These are phyloP conservation scores for Strigomonas culicis DNA, from an alignment of 208 protist genomes.

Conservation along the genomic window DNA sequence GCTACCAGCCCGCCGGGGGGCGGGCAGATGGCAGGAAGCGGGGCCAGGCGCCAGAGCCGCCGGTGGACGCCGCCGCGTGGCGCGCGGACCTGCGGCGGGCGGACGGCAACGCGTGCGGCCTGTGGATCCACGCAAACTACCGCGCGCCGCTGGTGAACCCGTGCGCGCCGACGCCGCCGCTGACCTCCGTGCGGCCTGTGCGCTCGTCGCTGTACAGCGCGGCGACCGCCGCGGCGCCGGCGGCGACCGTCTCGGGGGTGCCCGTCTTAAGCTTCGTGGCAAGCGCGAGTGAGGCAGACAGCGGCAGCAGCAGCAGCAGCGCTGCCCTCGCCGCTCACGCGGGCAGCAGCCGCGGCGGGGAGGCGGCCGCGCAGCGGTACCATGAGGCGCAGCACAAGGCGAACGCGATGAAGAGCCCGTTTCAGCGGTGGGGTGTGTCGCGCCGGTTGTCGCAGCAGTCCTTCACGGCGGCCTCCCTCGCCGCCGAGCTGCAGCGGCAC, in stretches of 20 bases:
- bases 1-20: not conserved
- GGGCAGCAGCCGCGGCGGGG: not conserved
- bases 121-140: slow-evolving; percentile 36
- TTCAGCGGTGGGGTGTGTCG: slow-evolving; percentile 6
- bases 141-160: slow-evolving; percentile 31
- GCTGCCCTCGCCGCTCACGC: not conserved
- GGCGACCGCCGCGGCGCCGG: not conserved
- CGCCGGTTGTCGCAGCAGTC: not conserved
- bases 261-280: not conserved
- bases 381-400: not conserved
- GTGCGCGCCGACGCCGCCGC: slow-evolving; percentile 15
- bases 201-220: slow-evolving; percentile 1
- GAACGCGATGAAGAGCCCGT: not conserved
- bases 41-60: not conserved
- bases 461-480: too few relatives aligned
- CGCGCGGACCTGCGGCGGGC: slow-evolving; percentile 30
- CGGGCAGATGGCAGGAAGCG: not conserved
- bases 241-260: not conserved
- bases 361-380: not conserved
- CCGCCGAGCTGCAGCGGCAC: not conserved
- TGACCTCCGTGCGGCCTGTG: not conserved
- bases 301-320: not conserved
- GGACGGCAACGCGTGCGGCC: slow-evolving; percentile 44
- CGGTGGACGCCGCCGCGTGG: slow-evolving; percentile 21
- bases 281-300: not conserved